Evolutionary conservation across 2,329 filamentous ascomycete species (phyloP).

Genomic region (Diatrype stigma): DNA sequence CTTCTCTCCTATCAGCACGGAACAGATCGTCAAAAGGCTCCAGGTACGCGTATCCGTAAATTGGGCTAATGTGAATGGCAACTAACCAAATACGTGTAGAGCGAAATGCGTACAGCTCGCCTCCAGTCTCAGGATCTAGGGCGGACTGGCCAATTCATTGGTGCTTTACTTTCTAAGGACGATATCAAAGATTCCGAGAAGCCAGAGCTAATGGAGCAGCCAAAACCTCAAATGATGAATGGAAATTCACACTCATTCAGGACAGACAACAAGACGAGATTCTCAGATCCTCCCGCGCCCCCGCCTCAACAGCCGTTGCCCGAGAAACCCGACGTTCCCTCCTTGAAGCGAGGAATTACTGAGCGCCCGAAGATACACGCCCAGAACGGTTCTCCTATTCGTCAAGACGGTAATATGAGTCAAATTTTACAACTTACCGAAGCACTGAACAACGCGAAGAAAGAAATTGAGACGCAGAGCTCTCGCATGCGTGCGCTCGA

Average conservation of each 20-base stretch:
- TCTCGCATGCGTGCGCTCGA: conserved; percentile 79
- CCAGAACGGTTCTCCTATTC: conserved; percentile 53
- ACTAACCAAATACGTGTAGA: conserved; percentile 44
- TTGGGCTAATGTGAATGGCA: background rate
- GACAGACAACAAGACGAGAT: conserved; percentile 74
- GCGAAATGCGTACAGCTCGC: conserved; percentile 84
- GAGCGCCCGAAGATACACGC: conserved; percentile 63
- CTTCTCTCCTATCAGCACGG: conserved; percentile 84
- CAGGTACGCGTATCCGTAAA: conserved; percentile 54
- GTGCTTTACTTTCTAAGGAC: conserved; percentile 70
- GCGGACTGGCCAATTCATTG: conserved; percentile 77
- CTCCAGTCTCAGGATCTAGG: conserved; percentile 83
- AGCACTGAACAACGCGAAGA: conserved; percentile 76
- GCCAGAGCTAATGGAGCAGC: conserved; percentile 41
- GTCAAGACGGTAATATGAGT: conserved; percentile 53
- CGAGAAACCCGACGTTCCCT: conserved; percentile 80
- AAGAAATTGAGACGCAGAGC: conserved; percentile 80
- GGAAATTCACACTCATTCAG: conserved; percentile 54
- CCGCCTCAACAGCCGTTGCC: conserved; percentile 90
- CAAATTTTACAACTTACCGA: conserved; percentile 84
- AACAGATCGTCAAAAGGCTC: conserved; percentile 86
- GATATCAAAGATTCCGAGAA: conserved; percentile 56
- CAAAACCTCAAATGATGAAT: conserved; percentile 46
- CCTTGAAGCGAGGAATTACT: conserved; percentile 71
- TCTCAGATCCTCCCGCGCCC: conserved; percentile 88